Conservation (phyloP, 2,329 filamentous ascomycete species). For the Botrytis cinerea region DNA sequence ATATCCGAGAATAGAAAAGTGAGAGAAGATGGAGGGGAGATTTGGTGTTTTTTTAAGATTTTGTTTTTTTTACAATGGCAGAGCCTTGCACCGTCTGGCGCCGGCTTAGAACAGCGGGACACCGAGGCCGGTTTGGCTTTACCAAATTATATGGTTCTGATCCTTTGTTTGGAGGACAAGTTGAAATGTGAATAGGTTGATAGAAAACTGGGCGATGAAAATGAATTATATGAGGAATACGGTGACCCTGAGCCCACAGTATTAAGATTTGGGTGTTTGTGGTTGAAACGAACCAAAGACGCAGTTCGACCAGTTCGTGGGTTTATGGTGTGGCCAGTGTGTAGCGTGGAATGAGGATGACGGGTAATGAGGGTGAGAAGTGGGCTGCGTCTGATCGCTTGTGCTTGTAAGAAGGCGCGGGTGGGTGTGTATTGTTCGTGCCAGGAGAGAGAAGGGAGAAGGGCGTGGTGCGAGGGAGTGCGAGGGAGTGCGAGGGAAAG, state of each 20-base stretch:
- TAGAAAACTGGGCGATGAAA: conserved; percentile 31
- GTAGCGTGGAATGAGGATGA: neutral
- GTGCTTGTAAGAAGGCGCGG: neutral
- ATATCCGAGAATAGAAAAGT: conserved; percentile 29
- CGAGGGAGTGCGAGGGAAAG: neutral
- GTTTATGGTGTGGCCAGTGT: conserved; percentile 13
- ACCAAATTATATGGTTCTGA: conserved; percentile 39
- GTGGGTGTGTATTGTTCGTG: neutral
- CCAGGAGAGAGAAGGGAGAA: neutral
- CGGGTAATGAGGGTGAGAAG: neutral
- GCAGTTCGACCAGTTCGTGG: neutral
- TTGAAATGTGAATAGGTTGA: conserved; percentile 27
- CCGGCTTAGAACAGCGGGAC: conserved; percentile 41
- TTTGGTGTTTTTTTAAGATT: neutral
- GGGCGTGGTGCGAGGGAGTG: neutral
- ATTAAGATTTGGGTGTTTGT: neutral
- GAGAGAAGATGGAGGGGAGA: conserved; percentile 31
- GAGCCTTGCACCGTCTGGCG: conserved; percentile 43
- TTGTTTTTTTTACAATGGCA: conserved; percentile 27
- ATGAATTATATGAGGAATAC: conserved; percentile 36
- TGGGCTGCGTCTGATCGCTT: neutral
- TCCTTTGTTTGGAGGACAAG: conserved; percentile 30
- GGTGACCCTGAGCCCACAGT: conserved; percentile 26
- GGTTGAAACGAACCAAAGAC: conserved; percentile 11
- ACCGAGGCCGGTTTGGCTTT: conserved; percentile 39